Conservation (phyloP, 441 rosid genomes). For the Pelargonium cotyledonis region DNA sequence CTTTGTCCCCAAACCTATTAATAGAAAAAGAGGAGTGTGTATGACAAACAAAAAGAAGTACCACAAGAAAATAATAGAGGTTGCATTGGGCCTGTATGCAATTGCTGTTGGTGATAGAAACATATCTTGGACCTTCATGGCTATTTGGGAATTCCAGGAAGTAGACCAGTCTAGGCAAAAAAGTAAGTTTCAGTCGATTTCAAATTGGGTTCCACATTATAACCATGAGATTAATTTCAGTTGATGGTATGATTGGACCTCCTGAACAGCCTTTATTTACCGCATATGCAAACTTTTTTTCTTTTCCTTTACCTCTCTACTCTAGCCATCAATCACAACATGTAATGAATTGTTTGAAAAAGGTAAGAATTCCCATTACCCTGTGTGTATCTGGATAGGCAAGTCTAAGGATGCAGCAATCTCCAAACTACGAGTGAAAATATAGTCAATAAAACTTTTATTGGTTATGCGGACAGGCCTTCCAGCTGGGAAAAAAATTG, state of each 20-base stretch:
- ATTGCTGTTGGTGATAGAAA: slow-evolving; percentile 19
- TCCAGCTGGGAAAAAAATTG: slow-evolving; percentile 46
- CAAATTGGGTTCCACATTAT: background rate
- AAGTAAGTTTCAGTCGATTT: background rate
- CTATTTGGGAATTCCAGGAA: slow-evolving; percentile 8
- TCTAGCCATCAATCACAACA: slow-evolving; percentile 11
- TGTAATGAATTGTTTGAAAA: slow-evolving; percentile 11
- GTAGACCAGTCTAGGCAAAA: background rate
- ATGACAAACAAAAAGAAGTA: slow-evolving; percentile 7
- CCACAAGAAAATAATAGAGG: slow-evolving; percentile 9
- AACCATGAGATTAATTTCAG: background rate
- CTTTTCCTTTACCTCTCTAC: slow-evolving; percentile 1
- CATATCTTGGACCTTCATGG: slow-evolving; percentile 10
- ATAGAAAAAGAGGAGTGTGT: background rate
- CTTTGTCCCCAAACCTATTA: slow-evolving; percentile 86
- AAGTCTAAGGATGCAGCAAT: slow-evolving; percentile 51
- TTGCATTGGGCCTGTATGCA: background rate
- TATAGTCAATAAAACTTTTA: slow-evolving; percentile 73
- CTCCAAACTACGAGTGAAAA: slow-evolving; percentile 59
- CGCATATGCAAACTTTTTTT: slow-evolving; percentile 9
- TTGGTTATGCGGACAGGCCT: slow-evolving; percentile 55
- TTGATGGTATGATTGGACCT: background rate
- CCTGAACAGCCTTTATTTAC: slow-evolving; percentile 9
- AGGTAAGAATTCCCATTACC: slow-evolving; percentile 41
- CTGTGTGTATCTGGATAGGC: slow-evolving; percentile 95